Percentiles rank a stretch among this genome's conserved stretches.
Conservation (phyloP, 1,139 yeast species). For the Protomyces inouyei region DNA sequence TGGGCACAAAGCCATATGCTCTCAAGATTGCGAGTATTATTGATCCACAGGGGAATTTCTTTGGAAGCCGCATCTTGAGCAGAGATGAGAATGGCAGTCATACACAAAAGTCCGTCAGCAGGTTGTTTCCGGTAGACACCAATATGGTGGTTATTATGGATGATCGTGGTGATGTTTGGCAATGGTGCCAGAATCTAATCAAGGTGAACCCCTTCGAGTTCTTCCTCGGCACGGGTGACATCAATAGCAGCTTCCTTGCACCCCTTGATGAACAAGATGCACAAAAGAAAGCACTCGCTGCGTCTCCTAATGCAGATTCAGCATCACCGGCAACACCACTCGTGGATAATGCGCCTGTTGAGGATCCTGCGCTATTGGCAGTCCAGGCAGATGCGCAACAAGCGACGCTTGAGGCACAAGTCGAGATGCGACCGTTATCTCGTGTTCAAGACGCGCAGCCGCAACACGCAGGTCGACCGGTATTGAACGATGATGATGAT, state of each 20-base stretch:
- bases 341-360: conserved; percentile 30
- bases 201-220: conserved; percentile 94
- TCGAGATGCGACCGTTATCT: conserved; percentile 73
- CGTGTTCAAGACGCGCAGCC: conserved; percentile 56
- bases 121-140: conserved; percentile 92
- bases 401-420: conserved; percentile 61
- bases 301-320: background rate
- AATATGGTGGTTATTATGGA: conserved; percentile 95
- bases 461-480: conserved; percentile 34
- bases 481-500: conserved; percentile 72
- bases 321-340: conserved; percentile 1
- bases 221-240: conserved; percentile 96
- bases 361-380: conserved; percentile 35
- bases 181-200: conserved; percentile 86
- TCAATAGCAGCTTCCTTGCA: conserved; percentile 90
- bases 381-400: conserved; percentile 50
- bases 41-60: conserved; percentile 80
- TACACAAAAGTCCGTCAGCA: conserved; percentile 78
- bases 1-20: conserved; percentile 98
- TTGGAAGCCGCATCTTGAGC: conserved; percentile 85
- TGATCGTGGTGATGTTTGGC: conserved; percentile 99
- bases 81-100: conserved; percentile 93
- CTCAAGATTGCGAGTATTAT: conserved; percentile 81
- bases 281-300: background rate
- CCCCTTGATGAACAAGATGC: conserved; percentile 39